These are phyloP conservation scores for Mycena belliarum DNA, from an alignment of 768 basidiomycete genomes.

Conservation along the genomic window DNA sequence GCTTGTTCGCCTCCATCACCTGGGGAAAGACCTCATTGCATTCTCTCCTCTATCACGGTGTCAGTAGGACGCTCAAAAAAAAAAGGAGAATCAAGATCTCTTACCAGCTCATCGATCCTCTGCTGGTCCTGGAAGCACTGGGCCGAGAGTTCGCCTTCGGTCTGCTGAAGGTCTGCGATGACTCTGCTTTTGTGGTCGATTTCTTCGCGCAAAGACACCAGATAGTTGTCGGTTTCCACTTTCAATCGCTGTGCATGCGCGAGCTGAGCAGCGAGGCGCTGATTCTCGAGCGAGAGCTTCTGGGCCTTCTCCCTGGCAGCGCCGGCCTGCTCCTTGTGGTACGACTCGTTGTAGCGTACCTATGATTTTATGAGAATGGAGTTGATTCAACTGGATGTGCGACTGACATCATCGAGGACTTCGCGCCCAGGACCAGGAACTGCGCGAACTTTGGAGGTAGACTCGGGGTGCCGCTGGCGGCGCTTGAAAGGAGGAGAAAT, in stretches of 20 bases:
- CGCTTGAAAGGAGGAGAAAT: constrained; percentile 2
- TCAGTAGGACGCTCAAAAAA: constrained; percentile 1
- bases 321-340: constrained; percentile 2
- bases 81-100: not conserved
- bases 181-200: not conserved
- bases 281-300: not conserved
- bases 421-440: constrained; percentile 8
- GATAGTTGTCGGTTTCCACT: not conserved
- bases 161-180: constrained; percentile 6
- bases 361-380: not conserved
- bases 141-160: constrained; percentile 12
- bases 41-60: not conserved
- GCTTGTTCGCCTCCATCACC: constrained; percentile 6
- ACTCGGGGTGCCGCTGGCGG: not conserved
- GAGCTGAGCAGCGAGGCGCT: constrained; percentile 2
- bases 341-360: not conserved
- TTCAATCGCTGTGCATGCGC: not conserved
- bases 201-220: constrained; percentile 2
- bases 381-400: not conserved
- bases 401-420: not conserved
- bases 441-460: constrained; percentile 1
- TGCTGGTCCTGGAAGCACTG: constrained; percentile 12
- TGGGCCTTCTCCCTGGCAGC: not conserved
- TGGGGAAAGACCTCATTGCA: not conserved
- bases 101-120: constrained; percentile 11